Base-by-base conservation (phyloP, 2,329 filamentous ascomycete species). In the Alternaria hordeiaustralica region DNA sequence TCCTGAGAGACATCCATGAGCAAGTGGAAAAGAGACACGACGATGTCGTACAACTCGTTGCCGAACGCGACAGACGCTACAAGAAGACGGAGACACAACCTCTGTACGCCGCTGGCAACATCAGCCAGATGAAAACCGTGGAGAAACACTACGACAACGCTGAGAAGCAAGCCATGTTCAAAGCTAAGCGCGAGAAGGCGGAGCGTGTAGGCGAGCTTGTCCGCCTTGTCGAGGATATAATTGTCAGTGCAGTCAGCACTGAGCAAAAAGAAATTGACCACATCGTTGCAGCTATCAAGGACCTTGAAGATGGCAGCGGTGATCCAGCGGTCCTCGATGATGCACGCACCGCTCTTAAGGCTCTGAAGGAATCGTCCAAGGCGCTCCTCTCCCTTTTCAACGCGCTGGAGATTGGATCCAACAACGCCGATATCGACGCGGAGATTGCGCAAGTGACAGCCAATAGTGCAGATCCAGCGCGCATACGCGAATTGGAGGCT, bases 71-170 rank as follows among this genome's bases (percentile, higher is more conserved):
- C 69, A 82, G 82, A 49, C 80, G 85, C 15, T 83, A 86, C 55
- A 87, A 87, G 75, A 84, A 82, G 68, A 84, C 86, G 0, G 85
- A 87, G 66, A 79, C 84, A 54, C 82, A 83, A 61, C 85, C 83
- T 21, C 81, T 83, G 30, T 85, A 86, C 23, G 83, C 85, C 55
- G 80, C 83, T 49, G 85, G 85, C 21, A 83, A 87, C 67, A 84
- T 84, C 20, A 72, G 78, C 5, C 82, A 82, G 46, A 80, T 88
- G 67, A 87, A 85, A 70, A 78, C 78, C 26, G 72, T 87, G 10
- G 78, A 81, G 56, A 71, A 73, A 55, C 73, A 79, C 28, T 81
- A 82, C 47, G 85, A 86, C 50, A 78, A 78, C 13, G 84, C 85
- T 63, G 86, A 88, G 69, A 84, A 82, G 61, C 81, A 82, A 57